Conservation (phyloP, 352 stramenopile genomes). For the Phytophthora hybrid region DNA sequence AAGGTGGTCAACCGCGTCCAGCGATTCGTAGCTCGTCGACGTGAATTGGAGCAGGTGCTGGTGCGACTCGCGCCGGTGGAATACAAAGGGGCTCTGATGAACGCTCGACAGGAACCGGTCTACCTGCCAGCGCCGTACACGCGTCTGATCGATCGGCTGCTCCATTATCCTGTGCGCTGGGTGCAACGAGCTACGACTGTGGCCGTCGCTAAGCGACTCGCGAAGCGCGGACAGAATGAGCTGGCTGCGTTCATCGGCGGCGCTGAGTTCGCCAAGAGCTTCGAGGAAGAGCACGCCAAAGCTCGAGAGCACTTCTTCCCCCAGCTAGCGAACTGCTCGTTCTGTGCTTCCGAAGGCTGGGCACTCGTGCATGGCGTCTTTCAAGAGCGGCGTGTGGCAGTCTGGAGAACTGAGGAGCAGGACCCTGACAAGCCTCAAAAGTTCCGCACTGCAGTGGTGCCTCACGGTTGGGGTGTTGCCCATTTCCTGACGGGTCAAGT, state of each 20-base stretch:
- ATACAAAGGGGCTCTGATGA: slow-evolving; percentile 51
- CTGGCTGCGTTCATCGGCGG: slow-evolving; percentile 69
- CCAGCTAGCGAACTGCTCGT: slow-evolving; percentile 61
- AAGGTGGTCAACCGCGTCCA: slow-evolving; percentile 66
- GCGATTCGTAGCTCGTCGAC: slow-evolving; percentile 51
- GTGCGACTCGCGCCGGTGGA: slow-evolving; percentile 55
- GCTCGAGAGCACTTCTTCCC: slow-evolving; percentile 61
- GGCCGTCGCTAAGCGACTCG: slow-evolving; percentile 56
- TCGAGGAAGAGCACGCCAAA: slow-evolving; percentile 71
- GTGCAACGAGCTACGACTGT: slow-evolving; percentile 63
- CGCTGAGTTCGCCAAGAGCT: slow-evolving; percentile 72
- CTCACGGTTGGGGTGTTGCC: slow-evolving; percentile 82
- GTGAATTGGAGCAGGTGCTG: slow-evolving; percentile 65
- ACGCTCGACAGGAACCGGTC: slow-evolving; percentile 19
- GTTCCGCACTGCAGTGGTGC: slow-evolving; percentile 47
- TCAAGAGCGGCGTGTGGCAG: slow-evolving; percentile 47
- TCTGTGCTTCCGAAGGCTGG: slow-evolving; percentile 77
- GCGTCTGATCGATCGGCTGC: slow-evolving; percentile 63
- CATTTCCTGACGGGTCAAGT: slow-evolving; percentile 69
- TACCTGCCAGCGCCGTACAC: slow-evolving; percentile 67
- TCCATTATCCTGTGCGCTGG: slow-evolving; percentile 71
- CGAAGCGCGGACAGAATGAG: slow-evolving; percentile 56
- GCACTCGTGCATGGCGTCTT: slow-evolving; percentile 85
- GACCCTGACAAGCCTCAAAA: slow-evolving; percentile 17
- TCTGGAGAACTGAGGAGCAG: slow-evolving; percentile 25